Percentiles rank a stretch among this genome's conserved stretches.
Evolutionary conservation across 805 yeast genomes (phyloP).

Genomic region (Yarrowia divulgata): DNA sequence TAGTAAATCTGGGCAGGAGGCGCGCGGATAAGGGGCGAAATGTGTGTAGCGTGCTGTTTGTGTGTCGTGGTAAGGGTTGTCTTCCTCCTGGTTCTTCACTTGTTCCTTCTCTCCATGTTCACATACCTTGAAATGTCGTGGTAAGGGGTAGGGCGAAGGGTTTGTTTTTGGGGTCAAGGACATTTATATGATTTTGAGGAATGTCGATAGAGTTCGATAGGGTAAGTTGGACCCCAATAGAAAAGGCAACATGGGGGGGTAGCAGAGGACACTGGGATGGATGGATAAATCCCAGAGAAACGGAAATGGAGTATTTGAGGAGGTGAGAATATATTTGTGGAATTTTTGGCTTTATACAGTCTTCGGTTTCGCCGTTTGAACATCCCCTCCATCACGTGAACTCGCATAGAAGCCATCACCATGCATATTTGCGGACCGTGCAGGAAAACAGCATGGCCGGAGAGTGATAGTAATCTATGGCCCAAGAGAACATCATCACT

Average conservation of each 20-base stretch:
- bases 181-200: slow-evolving; percentile 33
- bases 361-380: too few species aligned
- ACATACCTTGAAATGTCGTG: slow-evolving; percentile 40
- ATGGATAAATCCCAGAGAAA: too few species aligned
- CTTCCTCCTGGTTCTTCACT: background rate
- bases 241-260: slow-evolving; percentile 1
- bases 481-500: background rate
- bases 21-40: background rate
- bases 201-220: slow-evolving; percentile 38
- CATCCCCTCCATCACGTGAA: background rate
- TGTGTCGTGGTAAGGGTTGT: background rate
- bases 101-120: slow-evolving; percentile 6
- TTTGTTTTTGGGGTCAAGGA: slow-evolving; percentile 33
- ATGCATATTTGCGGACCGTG: background rate
- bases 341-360: too few species aligned
- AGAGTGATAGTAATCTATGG: background rate
- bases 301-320: background rate
- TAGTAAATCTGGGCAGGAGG: background rate
- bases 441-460: too few species aligned
- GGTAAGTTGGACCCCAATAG: slow-evolving; percentile 14
- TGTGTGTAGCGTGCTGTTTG: background rate
- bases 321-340: background rate
- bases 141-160: slow-evolving; percentile 41
- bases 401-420: background rate
- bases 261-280: background rate